Evolutionary conservation across 2,329 filamentous ascomycete genomes (phyloP).

Genomic region (Fusarium aywerte): DNA sequence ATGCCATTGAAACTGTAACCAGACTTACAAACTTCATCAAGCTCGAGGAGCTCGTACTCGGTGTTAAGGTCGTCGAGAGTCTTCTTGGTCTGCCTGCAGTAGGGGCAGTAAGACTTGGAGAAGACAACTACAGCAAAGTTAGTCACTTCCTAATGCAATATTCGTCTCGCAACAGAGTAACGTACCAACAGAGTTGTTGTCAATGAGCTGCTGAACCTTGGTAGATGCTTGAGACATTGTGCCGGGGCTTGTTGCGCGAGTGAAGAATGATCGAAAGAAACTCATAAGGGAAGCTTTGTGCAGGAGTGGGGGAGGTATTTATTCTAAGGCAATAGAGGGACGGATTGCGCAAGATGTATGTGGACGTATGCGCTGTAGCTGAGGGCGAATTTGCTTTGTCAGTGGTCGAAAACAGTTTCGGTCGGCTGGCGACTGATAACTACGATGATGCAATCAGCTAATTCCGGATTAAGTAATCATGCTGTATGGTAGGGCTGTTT

Average conservation of each 20-base stretch:
- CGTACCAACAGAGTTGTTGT: conserved; percentile 86
- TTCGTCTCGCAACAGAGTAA: conserved; percentile 1
- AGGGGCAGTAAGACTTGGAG: conserved; percentile 96
- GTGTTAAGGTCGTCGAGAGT: conserved; percentile 76
- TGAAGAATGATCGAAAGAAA: conserved; percentile 79
- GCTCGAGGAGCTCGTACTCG: conserved; percentile 80
- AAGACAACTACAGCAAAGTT: conserved; percentile 76
- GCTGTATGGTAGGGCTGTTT: not conserved
- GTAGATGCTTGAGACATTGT: conserved; percentile 84
- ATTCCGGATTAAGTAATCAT: conserved; percentile 21
- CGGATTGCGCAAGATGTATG: conserved; percentile 23
- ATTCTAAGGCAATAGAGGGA: conserved; percentile 21
- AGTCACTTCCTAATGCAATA: not conserved
- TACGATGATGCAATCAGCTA: conserved; percentile 44
- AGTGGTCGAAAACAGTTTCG: conserved; percentile 24
- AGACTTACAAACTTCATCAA: conserved; percentile 84
- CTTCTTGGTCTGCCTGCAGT: conserved; percentile 84
- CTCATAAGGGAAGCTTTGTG: conserved; percentile 60
- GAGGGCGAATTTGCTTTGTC: conserved; percentile 37
- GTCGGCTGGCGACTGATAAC: conserved; percentile 6
- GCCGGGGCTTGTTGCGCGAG: conserved; percentile 67
- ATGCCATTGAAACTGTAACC: not conserved
- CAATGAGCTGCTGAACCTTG: conserved; percentile 87
- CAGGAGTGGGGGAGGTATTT: conserved; percentile 35
- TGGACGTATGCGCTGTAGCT: conserved; percentile 5